A percentile compares a stretch with the other conserved stretches of the same genome.
phyloP scores from a whole-genome alignment of 805 yeast species.

The Hanseniaspora guilliermondii region DNA sequence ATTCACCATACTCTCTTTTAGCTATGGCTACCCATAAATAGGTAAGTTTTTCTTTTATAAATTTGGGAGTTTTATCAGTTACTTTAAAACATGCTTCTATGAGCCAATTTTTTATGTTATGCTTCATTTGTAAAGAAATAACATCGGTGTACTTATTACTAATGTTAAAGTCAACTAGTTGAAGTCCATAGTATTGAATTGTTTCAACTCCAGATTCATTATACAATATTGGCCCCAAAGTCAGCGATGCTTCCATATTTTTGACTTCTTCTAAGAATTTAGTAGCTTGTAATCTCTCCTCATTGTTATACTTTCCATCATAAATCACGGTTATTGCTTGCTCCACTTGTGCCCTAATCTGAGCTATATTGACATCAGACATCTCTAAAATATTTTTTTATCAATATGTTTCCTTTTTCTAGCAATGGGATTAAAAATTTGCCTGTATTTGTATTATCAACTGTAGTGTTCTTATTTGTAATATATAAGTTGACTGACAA shows the following conservation, averaged over 20 bases:
- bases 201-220: slow-evolving; percentile 48
- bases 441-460: neutral
- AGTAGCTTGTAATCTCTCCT: slow-evolving; percentile 45
- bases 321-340: slow-evolving; percentile 63
- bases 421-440: neutral
- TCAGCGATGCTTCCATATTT: slow-evolving; percentile 64
- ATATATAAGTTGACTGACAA: neutral
- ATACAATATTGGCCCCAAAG: slow-evolving; percentile 67
- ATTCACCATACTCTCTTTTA: slow-evolving; percentile 81
- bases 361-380: neutral
- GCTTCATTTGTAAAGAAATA: slow-evolving; percentile 28
- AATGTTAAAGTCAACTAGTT: slow-evolving; percentile 64
- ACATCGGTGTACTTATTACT: slow-evolving; percentile 22
- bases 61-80: slow-evolving; percentile 65
- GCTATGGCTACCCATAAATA: slow-evolving; percentile 85
- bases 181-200: slow-evolving; percentile 82
- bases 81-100: slow-evolving; percentile 60
- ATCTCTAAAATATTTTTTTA: neutral
- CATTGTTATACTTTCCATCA: slow-evolving; percentile 49
- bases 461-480: neutral
- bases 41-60: slow-evolving; percentile 78
- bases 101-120: slow-evolving; percentile 70
- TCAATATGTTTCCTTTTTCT: neutral
- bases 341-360: slow-evolving; percentile 3
- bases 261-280: slow-evolving; percentile 65